Percentiles rank a stretch among this genome's conserved stretches.
These are phyloP conservation scores for Penicillium sclerotiorum DNA, from an alignment of 2,329 filamentous ascomycete species.

Conservation along the genomic window DNA sequence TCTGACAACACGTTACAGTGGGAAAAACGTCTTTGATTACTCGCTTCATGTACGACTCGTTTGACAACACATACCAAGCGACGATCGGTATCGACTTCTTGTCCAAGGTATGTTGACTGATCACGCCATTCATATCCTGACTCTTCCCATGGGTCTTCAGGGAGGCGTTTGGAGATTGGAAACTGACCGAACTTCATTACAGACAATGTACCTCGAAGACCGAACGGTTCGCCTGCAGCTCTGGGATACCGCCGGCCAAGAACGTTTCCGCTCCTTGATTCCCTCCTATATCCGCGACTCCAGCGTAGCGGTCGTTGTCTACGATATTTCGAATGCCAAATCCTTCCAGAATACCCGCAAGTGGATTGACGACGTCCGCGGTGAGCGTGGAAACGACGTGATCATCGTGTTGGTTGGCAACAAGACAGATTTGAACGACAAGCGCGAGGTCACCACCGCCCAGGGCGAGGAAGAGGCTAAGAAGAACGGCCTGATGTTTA, in stretches of 20 bases:
- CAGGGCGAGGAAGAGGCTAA: slow-evolving; percentile 98
- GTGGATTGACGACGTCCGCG: slow-evolving; percentile 98
- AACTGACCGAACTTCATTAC: not conserved
- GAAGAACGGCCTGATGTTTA: slow-evolving; percentile 97
- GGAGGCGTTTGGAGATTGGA: not conserved
- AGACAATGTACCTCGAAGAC: slow-evolving; percentile 99
- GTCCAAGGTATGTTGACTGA: slow-evolving; percentile 72
- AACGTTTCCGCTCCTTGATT: slow-evolving; percentile 94
- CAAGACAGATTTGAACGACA: slow-evolving; percentile 98
- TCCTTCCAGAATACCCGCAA: slow-evolving; percentile 98
- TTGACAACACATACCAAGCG: slow-evolving; percentile 99
- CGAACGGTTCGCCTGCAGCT: slow-evolving; percentile 94
- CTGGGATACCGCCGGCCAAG: slow-evolving; percentile 98
- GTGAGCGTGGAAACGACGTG: slow-evolving; percentile 95
- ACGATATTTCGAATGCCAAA: slow-evolving; percentile 96
- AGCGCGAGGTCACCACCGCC: slow-evolving; percentile 92
- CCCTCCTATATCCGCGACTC: slow-evolving; percentile 99
- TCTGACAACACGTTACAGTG: slow-evolving; percentile 59
- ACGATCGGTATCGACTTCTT: slow-evolving; percentile 99
- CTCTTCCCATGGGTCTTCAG: no score
- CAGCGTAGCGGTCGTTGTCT: slow-evolving; percentile 96
- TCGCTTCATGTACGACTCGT: slow-evolving; percentile 99
- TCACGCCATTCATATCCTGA: slow-evolving; percentile 2
- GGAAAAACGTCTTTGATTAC: slow-evolving; percentile 99
- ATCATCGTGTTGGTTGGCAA: slow-evolving; percentile 98